Conservation (phyloP, 225 moss, liverwort and hornwort species). For the Climacium dendroides region DNA sequence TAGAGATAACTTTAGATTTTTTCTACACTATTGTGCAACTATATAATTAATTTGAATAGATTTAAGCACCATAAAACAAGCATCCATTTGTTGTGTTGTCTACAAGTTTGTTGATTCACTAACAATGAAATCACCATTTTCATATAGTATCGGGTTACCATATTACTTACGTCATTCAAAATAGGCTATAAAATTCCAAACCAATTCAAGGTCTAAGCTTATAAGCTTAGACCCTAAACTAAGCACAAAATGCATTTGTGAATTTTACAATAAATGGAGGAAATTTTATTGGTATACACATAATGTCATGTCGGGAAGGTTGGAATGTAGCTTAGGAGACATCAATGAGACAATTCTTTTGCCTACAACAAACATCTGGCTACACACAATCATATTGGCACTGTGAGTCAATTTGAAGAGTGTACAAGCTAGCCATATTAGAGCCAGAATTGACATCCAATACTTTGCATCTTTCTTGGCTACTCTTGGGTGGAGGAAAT, state of each 20-base stretch:
- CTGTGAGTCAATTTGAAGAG: background rate
- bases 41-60: background rate
- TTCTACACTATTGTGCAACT: rapidly evolving
- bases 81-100: background rate
- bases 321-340: background rate
- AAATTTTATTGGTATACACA: background rate
- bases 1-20: background rate
- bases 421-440: background rate
- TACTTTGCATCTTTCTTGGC: background rate
- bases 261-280: background rate
- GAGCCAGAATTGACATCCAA: background rate
- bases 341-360: background rate
- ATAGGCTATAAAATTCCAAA: background rate
- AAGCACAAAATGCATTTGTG: rapidly evolving
- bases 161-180: background rate
- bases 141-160: too few relatives aligned
- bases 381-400: background rate
- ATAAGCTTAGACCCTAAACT: background rate
- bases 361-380: background rate
- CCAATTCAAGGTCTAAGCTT: rapidly evolving
- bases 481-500: too few relatives aligned
- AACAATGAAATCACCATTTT: rapidly evolving
- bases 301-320: rapidly evolving
- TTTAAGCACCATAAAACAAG: rapidly evolving
- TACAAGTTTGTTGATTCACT: rapidly evolving